Percentiles rank a stretch among this genome's conserved stretches.
phyloP scores from a whole-genome alignment of 139 green algal species.

The Ettlia oleoabundans region DNA sequence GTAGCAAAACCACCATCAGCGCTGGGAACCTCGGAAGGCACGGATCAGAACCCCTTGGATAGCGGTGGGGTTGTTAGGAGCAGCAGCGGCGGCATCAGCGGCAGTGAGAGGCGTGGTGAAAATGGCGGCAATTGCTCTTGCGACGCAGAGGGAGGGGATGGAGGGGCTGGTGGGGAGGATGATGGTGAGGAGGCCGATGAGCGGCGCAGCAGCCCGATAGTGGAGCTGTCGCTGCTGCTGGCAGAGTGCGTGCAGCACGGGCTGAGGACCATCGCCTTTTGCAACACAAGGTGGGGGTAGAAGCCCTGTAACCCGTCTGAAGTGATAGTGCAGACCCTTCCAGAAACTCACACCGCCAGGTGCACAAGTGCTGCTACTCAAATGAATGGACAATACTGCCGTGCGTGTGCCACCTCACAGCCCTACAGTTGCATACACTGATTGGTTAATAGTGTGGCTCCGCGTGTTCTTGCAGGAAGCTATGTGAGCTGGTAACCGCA shows the following conservation, averaged over 20 bases:
- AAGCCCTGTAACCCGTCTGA: too few relatives aligned
- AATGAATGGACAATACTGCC: too few relatives aligned
- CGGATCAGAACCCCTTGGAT: neutral
- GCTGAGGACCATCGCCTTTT: slow-evolving; percentile 94
- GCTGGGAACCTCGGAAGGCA: neutral
- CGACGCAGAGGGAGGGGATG: slow-evolving; percentile 14
- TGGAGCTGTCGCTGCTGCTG: slow-evolving; percentile 82
- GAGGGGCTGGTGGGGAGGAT: neutral
- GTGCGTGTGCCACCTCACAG: too few relatives aligned
- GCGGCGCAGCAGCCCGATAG: slow-evolving; percentile 77
- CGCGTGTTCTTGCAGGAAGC: slow-evolving; percentile 67
- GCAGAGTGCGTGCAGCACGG: slow-evolving; percentile 71
- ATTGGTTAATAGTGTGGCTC: too few relatives aligned
- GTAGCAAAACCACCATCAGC: too few relatives aligned
- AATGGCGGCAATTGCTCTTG: neutral
- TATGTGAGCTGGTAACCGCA: slow-evolving; percentile 92
- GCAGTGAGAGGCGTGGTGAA: neutral
- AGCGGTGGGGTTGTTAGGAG: too few relatives aligned
- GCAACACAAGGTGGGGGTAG: slow-evolving; percentile 76
- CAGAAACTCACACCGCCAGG: too few relatives aligned
- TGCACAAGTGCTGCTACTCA: too few relatives aligned
- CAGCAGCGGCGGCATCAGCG: neutral
- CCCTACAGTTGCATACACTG: too few relatives aligned
- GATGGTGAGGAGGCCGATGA: slow-evolving; percentile 30
- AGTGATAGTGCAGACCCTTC: too few relatives aligned